Evolutionary conservation across 2,329 filamentous ascomycete species (phyloP).

Genomic region (Talaromyces sp.): DNA sequence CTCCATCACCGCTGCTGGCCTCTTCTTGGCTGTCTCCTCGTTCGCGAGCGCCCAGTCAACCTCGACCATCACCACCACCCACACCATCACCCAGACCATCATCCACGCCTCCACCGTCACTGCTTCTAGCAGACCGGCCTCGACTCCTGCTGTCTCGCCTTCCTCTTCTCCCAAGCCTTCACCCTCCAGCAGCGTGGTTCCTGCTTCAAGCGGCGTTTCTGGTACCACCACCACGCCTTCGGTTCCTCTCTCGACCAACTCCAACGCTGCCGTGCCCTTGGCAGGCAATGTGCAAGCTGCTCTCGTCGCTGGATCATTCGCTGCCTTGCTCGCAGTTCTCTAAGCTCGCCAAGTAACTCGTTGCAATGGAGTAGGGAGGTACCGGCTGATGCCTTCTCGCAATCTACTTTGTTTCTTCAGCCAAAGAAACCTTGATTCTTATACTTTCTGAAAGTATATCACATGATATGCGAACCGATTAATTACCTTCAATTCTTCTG

Average conservation of each 20-base stretch:
- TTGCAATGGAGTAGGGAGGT: background rate
- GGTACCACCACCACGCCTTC: conserved; percentile 1
- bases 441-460: conserved; percentile 7
- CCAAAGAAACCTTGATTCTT: background rate
- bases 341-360: conserved; percentile 31
- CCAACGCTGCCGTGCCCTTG: conserved; percentile 20
- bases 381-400: background rate
- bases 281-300: conserved; percentile 28
- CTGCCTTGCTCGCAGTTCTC: conserved; percentile 35
- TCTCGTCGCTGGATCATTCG: conserved; percentile 37
- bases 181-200: conserved; percentile 24
- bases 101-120: conserved; percentile 31
- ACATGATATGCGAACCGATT: conserved; percentile 18
- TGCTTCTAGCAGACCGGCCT: conserved; percentile 14
- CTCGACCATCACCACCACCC: conserved; percentile 32
- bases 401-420: conserved; percentile 1
- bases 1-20: conserved; percentile 29
- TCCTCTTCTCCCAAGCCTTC: conserved; percentile 19
- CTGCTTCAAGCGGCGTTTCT: background rate
- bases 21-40: conserved; percentile 27
- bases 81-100: conserved; percentile 43
- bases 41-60: conserved; percentile 32
- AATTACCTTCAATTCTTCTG: conserved; percentile 20
- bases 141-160: conserved; percentile 17
- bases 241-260: conserved; percentile 7